Base-by-base conservation (phyloP, 495 filamentous ascomycete genomes). In the Penicillium robsamsonii region DNA sequence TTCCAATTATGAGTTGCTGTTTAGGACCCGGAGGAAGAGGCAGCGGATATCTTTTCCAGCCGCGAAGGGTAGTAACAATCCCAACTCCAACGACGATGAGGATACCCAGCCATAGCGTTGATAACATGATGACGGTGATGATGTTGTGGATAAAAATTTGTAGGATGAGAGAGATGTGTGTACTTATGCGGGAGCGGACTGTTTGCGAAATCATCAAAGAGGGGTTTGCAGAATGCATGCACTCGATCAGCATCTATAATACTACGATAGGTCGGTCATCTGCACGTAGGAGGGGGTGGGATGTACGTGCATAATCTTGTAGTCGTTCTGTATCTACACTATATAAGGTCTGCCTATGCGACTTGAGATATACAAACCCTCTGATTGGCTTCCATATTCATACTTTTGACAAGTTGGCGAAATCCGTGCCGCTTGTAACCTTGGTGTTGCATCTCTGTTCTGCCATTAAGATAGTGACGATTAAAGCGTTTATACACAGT, bases 11-110 rank as follows among this genome's bases (percentile, higher is more conserved):
- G n/a, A 77, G 77, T 8, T 70, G 53, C 2, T 64, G 67, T 52
- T 58, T 70, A 0, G 78, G 80, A 0, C 77, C 79, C 0, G 80
- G 80, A 7, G 79, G 78, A 1, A 80, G 71, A n/a, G 66, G 60
- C 24, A 57, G 59, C 5, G 47, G 27, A 3, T 46, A 41, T 46
- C 33, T 54, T 18, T 20, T 29, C 12, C 46, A 30, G 22, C 27
- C 29, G 18, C 27, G 30, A 18, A 49, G 3, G 9, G 27, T 35
- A 11, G 29, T 18, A 13, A 33, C 18, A 22, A 6, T 6, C 18
- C 30, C 13, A 35, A 37, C 7, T 0, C 15, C 29, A 4, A 47
- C 1, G 4, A 5, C 27, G 42, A 25, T 13, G 17, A 49, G 27
- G n/a, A 45, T 11, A 15, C 20, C 15, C 25, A 45, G 3, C 43